Evolutionary conservation across 139 green algal species (phyloP), one percentile per base, ranked within the genome.

Genomic region (Chlorella vulgaris): DNA sequence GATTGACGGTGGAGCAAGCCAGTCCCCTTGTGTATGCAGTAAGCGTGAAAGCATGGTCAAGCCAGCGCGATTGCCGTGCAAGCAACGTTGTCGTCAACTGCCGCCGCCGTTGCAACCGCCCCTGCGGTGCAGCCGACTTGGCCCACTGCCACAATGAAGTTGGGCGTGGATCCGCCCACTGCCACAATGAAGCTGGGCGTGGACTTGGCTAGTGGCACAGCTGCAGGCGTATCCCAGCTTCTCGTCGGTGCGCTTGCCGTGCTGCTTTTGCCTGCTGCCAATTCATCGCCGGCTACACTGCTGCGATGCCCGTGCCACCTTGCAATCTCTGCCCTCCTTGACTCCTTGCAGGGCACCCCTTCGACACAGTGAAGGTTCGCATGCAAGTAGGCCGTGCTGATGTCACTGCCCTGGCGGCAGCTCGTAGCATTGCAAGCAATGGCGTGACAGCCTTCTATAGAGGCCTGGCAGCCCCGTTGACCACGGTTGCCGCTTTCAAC

Each of bases 401-500:
- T 38, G 22, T 71, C 24, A 61, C 29, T 28, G 66, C 80, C 2
- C 19, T 68, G n/a, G 71, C 8, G 0, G 74, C 65, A 4, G 40
- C 40, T 29, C 68, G 69, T 18, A 42, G 36, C 29, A 95, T 90
- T 0, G 7, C 97, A 2, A 38, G 74, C 3, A 69, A 95, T 29
- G 93, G 93, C 7, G 10, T 86, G 1, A 60, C 66, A 21, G 92
- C 90, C 2, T 74, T 96, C 0, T 96, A 95, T 85, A 83, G 85
- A 39, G 91, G 93, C n/a, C 91, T 97, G 84, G 86, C 65, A 8
- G 87, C 93, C 2, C 93, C 93, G 4, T 71, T 97, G 50, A 92
- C 91, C 0, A 97, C 92, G 2, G 93, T 97, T 19, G 93, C 93
- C 0, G 65, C 91, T 24, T 96, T 93, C 78, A 97, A 97, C 39